Base-by-base conservation (phyloP, 2,329 filamentous ascomycete genomes). In the Microsporum audouinii region DNA sequence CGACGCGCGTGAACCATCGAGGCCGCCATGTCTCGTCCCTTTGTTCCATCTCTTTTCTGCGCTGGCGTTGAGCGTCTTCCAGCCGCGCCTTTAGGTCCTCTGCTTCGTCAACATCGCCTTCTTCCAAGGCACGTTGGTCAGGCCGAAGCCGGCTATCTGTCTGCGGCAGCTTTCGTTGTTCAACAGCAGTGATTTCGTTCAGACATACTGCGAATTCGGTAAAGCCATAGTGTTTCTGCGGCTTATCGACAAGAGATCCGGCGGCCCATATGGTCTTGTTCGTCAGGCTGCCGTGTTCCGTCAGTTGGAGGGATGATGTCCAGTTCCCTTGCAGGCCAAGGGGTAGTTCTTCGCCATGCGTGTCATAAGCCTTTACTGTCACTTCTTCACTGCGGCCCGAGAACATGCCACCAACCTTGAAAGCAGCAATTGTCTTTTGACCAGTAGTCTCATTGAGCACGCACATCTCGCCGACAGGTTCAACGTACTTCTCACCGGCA, bases 391-490 rank as follows among this genome's bases (percentile, higher is more conserved):
- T 88, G 61, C 94, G 85, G 12, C 94, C 94, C 36, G 92, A 91
- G 76, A 97, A 99, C 89, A 99, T 96, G 66, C 94, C 92, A 71
- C 94, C 95, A 60, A 87, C 84, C 71, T 94, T 95, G 78, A 99
- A 99, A 61, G 92, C 91, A 55, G 90, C 84, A n/a, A 87, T 80
- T 0, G 91, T 89, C 71, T 89, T 91, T 66, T 88, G 85, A 5
- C 91, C 90, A 0, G 86, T 90, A 3, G 82, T 87, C 69, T 99
- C 94, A 71, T 92, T 92, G 65, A 84, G 77, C 38, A 99, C 83
- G 29, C 86, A 85, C 89, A 97, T 94, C 49, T 84, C 89, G 53
- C 91, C 91, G 0, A 95, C 89, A 0, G 94, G 94, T 75, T 99
- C 94, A 10, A 97, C 85, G 71, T 99, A 99, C 75, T 97, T 99